Conservation (phyloP, 2,329 filamentous ascomycete genomes). For the Paecilomyces dactylethromorphus region DNA sequence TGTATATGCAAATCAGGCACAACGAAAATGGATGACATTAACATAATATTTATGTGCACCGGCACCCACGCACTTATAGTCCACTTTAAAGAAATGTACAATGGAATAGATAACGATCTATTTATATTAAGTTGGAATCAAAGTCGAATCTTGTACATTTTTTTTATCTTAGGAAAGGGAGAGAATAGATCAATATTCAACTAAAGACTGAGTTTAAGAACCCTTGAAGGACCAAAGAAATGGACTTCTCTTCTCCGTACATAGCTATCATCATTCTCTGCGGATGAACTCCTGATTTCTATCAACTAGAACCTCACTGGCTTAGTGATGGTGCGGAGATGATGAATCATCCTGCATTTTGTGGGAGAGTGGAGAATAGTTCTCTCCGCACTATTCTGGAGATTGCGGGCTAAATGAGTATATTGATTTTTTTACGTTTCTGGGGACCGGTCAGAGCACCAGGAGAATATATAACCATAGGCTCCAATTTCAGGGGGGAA, state of each 20-base stretch:
- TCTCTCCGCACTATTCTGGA: not conserved
- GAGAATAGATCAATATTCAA: not conserved
- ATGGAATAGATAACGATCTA: too few species aligned
- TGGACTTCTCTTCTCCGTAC: not conserved
- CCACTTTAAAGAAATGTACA: too few species aligned
- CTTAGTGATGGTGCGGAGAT: not conserved
- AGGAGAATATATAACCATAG: not conserved
- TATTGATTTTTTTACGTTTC: not conserved
- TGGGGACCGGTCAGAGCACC: not conserved
- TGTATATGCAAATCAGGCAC: too few species aligned
- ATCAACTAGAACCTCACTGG: not conserved
- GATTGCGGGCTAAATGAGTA: not conserved
- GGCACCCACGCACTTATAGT: too few species aligned
- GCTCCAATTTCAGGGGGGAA: not conserved
- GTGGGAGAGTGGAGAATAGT: not conserved
- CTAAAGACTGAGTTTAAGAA: not conserved
- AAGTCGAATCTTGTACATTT: too few species aligned
- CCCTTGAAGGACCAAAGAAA: not conserved
- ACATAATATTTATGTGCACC: too few species aligned
- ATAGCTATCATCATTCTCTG: not conserved
- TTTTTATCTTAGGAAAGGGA: not conserved
- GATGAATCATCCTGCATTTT: not conserved
- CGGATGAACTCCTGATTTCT: not conserved
- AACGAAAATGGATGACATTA: too few species aligned
- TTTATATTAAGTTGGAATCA: too few species aligned